A percentile compares a stretch with the other conserved stretches of the same genome.
These are phyloP conservation scores for Pontederia paniculata DNA, from an alignment of 176 grass and related monocot genomes.

Conservation along the genomic window DNA sequence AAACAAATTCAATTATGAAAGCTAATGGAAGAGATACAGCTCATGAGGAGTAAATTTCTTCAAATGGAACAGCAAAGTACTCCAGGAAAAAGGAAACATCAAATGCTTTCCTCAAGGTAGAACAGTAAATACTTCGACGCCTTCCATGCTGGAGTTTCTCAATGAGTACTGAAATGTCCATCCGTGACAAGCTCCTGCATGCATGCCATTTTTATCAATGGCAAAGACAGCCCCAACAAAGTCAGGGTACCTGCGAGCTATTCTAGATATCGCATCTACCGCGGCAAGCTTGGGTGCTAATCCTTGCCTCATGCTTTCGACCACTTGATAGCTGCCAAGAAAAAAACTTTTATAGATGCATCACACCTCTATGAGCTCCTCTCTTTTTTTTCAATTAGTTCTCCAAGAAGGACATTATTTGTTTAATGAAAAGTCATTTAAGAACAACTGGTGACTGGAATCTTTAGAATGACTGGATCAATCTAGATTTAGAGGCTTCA, in stretches of 20 bases:
- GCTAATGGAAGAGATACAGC: no score
- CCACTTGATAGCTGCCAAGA: conserved; percentile 71
- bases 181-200: conserved; percentile 64
- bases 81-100: no score
- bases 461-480: no score
- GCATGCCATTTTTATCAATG: conserved; percentile 42
- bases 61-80: no score
- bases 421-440: no score
- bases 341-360: not conserved
- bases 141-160: conserved; percentile 51
- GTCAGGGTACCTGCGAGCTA: conserved; percentile 54
- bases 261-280: conserved; percentile 72
- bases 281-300: conserved; percentile 60
- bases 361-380: no score
- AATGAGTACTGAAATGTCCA: conserved; percentile 91
- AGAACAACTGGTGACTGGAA: no score
- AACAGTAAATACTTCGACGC: conserved; percentile 71
- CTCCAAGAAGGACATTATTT: no score
- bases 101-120: conserved; percentile 21
- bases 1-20: no score
- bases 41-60: no score
- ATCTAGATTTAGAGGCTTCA: no score
- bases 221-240: conserved; percentile 76
- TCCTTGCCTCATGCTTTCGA: conserved; percentile 87
- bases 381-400: no score